A percentile compares a stretch with the other conserved stretches of the same genome.
phyloP scores from a whole-genome alignment of 179 eudicot species.

The Dionaea muscipula region DNA sequence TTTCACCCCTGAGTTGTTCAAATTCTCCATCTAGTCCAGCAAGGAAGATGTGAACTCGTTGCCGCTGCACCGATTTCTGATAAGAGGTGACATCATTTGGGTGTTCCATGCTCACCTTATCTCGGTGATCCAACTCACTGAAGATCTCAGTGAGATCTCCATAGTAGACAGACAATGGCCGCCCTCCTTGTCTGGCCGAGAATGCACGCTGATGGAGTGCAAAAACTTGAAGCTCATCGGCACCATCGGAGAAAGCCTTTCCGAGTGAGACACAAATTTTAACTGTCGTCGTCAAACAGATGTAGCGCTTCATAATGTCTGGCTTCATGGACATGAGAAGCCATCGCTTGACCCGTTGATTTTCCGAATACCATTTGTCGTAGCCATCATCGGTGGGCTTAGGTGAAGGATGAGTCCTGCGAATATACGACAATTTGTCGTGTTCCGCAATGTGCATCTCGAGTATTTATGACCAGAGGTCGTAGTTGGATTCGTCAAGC shows the following conservation, averaged over 20 bases:
- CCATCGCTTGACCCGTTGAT: conserved; percentile 20
- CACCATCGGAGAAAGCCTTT: conserved; percentile 15
- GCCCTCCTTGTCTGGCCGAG: conserved; percentile 9
- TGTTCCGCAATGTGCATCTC: conserved; percentile 19
- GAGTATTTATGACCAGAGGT: conserved; percentile 18
- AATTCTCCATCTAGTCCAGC: conserved; percentile 12
- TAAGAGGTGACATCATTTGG: conserved; percentile 6
- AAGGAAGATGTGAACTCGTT: conserved; percentile 12
- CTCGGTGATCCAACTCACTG: conserved; percentile 14
- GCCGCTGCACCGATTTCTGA: conserved; percentile 4
- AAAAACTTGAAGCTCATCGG: conserved; percentile 13
- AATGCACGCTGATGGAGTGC: conserved; percentile 14
- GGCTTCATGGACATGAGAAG: conserved; percentile 13
- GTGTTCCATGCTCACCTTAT: conserved; percentile 8
- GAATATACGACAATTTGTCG: conserved; percentile 11
- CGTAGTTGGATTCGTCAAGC: conserved; percentile 15
- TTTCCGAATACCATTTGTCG: conserved; percentile 17
- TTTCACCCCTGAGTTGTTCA: conserved; percentile 15
- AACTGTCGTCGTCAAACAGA: conserved; percentile 12
- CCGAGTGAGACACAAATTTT: conserved; percentile 13
- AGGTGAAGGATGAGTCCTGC: neutral
- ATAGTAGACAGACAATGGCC: conserved; percentile 9
- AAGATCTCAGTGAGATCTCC: conserved; percentile 15
- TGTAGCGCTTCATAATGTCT: conserved; percentile 11
- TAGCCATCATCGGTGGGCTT: conserved; percentile 2